Conservation (phyloP, 164 flowering plant species). For the Stephania yunnanensis region DNA sequence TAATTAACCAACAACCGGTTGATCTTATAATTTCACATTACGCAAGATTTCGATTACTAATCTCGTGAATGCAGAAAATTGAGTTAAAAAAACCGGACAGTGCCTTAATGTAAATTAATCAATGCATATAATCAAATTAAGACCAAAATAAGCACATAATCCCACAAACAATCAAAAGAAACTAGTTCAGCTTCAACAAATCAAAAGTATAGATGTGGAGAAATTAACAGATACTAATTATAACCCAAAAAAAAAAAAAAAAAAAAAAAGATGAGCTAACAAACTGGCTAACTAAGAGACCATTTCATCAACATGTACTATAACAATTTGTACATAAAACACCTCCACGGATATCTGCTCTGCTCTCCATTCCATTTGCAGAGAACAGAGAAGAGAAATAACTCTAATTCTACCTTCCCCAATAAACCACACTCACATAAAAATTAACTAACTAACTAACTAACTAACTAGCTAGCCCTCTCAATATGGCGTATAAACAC, state of each 20-base stretch:
- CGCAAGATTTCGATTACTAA: too few relatives aligned
- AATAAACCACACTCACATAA: not conserved
- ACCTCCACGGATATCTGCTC: not conserved
- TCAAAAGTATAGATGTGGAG: not conserved
- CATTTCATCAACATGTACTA: constrained; percentile 15
- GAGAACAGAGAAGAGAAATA: not conserved
- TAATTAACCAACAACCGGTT: too few relatives aligned
- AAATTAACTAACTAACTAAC: too few relatives aligned
- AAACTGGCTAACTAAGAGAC: constrained; percentile 9
- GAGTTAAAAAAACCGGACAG: too few relatives aligned
- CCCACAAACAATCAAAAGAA: not conserved
- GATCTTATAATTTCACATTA: too few relatives aligned
- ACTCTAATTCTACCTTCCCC: not conserved
- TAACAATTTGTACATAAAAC: constrained; percentile 29
- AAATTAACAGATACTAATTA: not conserved
- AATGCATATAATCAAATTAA: too few relatives aligned
- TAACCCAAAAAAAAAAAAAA: not conserved
- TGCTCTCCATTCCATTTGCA: constrained; percentile 1
- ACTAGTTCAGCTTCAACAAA: not conserved
- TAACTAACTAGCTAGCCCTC: constrained; percentile 27
- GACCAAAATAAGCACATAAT: too few relatives aligned
- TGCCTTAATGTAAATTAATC: too few relatives aligned
- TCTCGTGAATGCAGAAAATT: too few relatives aligned
- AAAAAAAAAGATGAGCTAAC: not conserved
- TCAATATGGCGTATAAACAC: constrained; percentile 51